phyloP scores from a whole-genome alignment of 805 yeast species.

The Kazachstania psychrophila region DNA sequence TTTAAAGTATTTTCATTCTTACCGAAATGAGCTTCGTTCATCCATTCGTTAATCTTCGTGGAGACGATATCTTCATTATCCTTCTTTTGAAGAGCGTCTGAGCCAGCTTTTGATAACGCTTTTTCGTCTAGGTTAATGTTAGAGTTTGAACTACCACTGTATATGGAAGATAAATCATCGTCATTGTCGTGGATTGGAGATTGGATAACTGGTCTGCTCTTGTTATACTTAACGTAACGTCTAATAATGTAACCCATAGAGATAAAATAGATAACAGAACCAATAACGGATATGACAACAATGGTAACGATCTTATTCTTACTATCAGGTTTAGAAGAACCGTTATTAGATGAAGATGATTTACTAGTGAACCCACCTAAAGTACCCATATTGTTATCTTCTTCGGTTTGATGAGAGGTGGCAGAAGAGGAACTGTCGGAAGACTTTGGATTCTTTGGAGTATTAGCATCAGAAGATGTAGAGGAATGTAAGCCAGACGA shows the following conservation, averaged over 20 bases:
- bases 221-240: conserved; percentile 36
- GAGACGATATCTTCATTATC: conserved; percentile 21
- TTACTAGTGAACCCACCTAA: conserved; percentile 18
- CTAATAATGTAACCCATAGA: conserved; percentile 48
- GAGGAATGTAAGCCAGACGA: conserved; percentile 53
- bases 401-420: conserved; percentile 3
- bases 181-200: conserved; percentile 12
- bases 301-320: conserved; percentile 58
- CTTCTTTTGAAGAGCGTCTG: conserved; percentile 2
- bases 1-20: background rate
- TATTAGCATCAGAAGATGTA: conserved; percentile 21
- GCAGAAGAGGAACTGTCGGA: conserved; percentile 3
- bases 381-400: conserved; percentile 11
- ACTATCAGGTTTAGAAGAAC: conserved; percentile 18
- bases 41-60: conserved; percentile 26
- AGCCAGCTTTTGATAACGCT: background rate
- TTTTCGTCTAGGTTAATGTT: background rate
- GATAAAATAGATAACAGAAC: conserved; percentile 57
- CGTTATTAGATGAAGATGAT: conserved; percentile 8
- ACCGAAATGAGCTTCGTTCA: conserved; percentile 14
- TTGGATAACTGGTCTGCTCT: conserved; percentile 12
- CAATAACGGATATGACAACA: conserved; percentile 74
- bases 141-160: background rate
- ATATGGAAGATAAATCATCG: background rate
- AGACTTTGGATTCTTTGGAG: background rate